Conservation (phyloP, 2,329 filamentous ascomycete genomes). For the Sclerotinia nivalis region DNA sequence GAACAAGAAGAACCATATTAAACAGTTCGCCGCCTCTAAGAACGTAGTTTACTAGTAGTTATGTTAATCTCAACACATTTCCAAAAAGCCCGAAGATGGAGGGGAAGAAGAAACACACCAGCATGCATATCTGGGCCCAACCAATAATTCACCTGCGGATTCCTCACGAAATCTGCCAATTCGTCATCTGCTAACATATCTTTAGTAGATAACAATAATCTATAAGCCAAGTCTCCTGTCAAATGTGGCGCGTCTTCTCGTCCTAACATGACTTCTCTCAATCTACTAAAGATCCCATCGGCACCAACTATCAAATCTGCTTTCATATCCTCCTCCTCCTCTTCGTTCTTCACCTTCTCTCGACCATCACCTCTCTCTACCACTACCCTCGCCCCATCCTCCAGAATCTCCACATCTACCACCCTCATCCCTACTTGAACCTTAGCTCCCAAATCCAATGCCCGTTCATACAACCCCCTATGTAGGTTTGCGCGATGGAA, state of each 20-base stretch:
- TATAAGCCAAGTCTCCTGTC: slow-evolving; percentile 50
- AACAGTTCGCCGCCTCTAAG: slow-evolving; percentile 48
- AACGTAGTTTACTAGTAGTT: slow-evolving; percentile 46
- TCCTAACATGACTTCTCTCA: slow-evolving; percentile 46
- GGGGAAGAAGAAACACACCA: slow-evolving; percentile 32
- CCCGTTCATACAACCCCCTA: slow-evolving; percentile 46
- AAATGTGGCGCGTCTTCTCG: slow-evolving; percentile 49
- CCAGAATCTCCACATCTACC: slow-evolving; percentile 33
- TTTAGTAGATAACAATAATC: slow-evolving; percentile 48
- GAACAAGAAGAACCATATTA: slow-evolving; percentile 50
- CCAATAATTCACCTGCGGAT: slow-evolving; percentile 50
- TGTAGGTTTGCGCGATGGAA: slow-evolving; percentile 52
- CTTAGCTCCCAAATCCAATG: slow-evolving; percentile 44
- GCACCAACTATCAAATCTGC: slow-evolving; percentile 46
- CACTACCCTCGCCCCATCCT: slow-evolving; percentile 38
- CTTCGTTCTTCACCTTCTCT: slow-evolving; percentile 34
- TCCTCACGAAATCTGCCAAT: slow-evolving; percentile 43
- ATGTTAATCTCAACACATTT: background rate
- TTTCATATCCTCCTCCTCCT: slow-evolving; percentile 30
- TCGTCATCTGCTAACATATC: slow-evolving; percentile 47
- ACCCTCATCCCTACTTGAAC: slow-evolving; percentile 37
- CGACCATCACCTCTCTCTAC: slow-evolving; percentile 39
- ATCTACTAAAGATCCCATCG: slow-evolving; percentile 46
- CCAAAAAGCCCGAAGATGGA: background rate
- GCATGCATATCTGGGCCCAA: slow-evolving; percentile 51